A percentile compares a stretch with the other conserved stretches of the same genome.
Evolutionary conservation across 2,329 filamentous ascomycete genomes (phyloP).

Genomic region (Neospermospora avenae): DNA sequence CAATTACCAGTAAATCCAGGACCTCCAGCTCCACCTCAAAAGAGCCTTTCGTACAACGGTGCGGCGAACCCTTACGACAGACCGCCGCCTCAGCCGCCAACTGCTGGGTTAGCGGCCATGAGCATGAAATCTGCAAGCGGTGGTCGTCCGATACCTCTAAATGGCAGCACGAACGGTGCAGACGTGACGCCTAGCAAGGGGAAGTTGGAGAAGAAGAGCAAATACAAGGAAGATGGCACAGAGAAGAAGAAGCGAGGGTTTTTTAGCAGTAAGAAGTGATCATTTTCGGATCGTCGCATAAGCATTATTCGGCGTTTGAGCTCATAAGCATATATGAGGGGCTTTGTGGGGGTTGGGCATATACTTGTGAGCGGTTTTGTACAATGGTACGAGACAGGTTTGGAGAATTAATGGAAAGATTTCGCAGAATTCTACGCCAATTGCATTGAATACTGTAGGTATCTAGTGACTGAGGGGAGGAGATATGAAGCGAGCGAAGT

Average conservation of each 20-base stretch:
- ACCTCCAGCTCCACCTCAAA: slow-evolving; percentile 24
- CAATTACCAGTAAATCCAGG: slow-evolving; percentile 32
- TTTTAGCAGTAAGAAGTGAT: slow-evolving; percentile 42
- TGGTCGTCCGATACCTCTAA: slow-evolving; percentile 28
- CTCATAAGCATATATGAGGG: not conserved
- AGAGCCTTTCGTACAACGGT: slow-evolving; percentile 14
- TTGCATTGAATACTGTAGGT: not conserved
- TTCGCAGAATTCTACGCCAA: not conserved
- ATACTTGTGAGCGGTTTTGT: not conserved
- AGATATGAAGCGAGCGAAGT: not conserved
- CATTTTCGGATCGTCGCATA: not conserved
- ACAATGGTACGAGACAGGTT: not conserved
- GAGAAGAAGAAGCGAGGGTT: slow-evolving; percentile 59
- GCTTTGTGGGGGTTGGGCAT: slow-evolving; percentile 1
- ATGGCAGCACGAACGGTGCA: slow-evolving; percentile 28
- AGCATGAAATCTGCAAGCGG: slow-evolving; percentile 26
- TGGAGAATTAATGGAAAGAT: not conserved
- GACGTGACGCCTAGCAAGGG: slow-evolving; percentile 29
- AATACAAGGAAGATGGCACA: slow-evolving; percentile 35
- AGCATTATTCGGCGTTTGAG: slow-evolving; percentile 14
- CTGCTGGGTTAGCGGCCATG: slow-evolving; percentile 28
- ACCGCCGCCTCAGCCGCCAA: slow-evolving; percentile 29
- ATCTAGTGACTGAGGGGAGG: not conserved
- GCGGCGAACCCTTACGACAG: slow-evolving; percentile 19
- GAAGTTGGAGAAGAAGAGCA: slow-evolving; percentile 53